phyloP scores from a whole-genome alignment of 108 stramenopile genomes.

The Schizochytrium sp. region DNA sequence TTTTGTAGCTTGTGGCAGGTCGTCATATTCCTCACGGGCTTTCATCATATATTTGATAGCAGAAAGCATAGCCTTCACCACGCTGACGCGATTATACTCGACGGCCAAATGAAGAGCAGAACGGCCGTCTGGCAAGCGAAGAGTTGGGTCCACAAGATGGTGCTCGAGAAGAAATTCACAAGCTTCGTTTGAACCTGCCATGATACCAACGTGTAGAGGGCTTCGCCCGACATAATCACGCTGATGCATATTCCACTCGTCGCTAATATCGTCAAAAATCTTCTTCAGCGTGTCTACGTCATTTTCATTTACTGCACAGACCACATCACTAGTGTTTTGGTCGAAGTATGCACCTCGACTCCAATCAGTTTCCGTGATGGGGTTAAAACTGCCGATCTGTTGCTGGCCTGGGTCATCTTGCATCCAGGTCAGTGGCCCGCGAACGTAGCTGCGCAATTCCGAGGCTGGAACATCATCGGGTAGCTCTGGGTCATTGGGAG shows the following conservation, averaged over 20 bases:
- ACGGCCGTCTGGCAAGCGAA: constrained; percentile 58
- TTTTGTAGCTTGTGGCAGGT: constrained; percentile 14
- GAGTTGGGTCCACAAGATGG: constrained; percentile 19
- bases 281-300: constrained; percentile 18
- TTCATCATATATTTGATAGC: not conserved
- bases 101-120: constrained; percentile 36
- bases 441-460: constrained; percentile 49
- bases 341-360: constrained; percentile 63
- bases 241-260: not conserved
- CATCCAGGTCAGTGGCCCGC: constrained; percentile 63
- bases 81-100: constrained; percentile 33
- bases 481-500: constrained; percentile 65
- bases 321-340: constrained; percentile 19
- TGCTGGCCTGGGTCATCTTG: constrained; percentile 68
- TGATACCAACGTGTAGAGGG: constrained; percentile 45
- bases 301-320: not conserved
- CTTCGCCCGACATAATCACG: constrained; percentile 47
- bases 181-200: not conserved
- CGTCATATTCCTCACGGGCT: constrained; percentile 2
- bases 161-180: constrained; percentile 15
- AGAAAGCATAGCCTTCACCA: not conserved
- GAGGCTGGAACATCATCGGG: constrained; percentile 64
- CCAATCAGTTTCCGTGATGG: constrained; percentile 67
- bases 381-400: constrained; percentile 67
- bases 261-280: not conserved